phyloP scores from a whole-genome alignment of 2,329 filamentous ascomycete genomes.

The Penicillium frequentans region DNA sequence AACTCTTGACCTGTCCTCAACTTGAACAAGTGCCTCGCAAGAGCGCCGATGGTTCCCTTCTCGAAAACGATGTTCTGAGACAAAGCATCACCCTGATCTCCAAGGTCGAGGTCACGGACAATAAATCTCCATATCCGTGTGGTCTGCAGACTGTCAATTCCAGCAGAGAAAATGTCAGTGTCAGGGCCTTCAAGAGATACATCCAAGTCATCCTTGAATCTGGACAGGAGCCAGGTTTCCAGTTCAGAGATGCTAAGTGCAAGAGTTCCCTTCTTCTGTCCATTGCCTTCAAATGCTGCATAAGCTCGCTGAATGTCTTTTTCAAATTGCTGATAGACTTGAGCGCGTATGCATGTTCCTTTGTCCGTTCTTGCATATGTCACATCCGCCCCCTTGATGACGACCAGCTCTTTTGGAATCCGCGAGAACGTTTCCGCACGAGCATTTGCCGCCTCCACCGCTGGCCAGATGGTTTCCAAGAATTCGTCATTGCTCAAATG shows the following conservation, averaged over 20 bases:
- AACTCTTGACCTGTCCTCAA: slow-evolving; percentile 41
- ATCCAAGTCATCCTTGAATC: slow-evolving; percentile 23
- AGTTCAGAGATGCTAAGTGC: slow-evolving; percentile 14
- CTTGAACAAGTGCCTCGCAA: slow-evolving; percentile 49
- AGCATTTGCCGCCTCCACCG: slow-evolving; percentile 54
- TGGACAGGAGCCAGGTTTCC: slow-evolving; percentile 48
- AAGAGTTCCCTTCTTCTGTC: slow-evolving; percentile 26
- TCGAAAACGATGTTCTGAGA: slow-evolving; percentile 63
- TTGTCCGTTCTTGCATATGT: slow-evolving; percentile 57
- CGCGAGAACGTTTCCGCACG: slow-evolving; percentile 54
- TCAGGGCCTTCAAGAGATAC: slow-evolving; percentile 31
- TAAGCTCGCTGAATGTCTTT: slow-evolving; percentile 51
- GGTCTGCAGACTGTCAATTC: slow-evolving; percentile 60
- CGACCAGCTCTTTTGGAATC: slow-evolving; percentile 55
- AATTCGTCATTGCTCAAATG: slow-evolving; percentile 49
- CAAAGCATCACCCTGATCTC: slow-evolving; percentile 41
- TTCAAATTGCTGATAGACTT: slow-evolving; percentile 52
- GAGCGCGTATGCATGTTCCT: slow-evolving; percentile 56
- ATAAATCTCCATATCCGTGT: slow-evolving; percentile 57
- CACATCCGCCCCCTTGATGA: slow-evolving; percentile 48
- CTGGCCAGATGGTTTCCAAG: slow-evolving; percentile 46
- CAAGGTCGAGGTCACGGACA: slow-evolving; percentile 52
- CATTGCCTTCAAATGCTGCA: slow-evolving; percentile 42
- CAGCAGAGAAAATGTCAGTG: slow-evolving; percentile 60
- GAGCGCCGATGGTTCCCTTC: slow-evolving; percentile 49